Evolutionary conservation across 441 rosid genomes (phyloP).

Genomic region (Iberis amara): DNA sequence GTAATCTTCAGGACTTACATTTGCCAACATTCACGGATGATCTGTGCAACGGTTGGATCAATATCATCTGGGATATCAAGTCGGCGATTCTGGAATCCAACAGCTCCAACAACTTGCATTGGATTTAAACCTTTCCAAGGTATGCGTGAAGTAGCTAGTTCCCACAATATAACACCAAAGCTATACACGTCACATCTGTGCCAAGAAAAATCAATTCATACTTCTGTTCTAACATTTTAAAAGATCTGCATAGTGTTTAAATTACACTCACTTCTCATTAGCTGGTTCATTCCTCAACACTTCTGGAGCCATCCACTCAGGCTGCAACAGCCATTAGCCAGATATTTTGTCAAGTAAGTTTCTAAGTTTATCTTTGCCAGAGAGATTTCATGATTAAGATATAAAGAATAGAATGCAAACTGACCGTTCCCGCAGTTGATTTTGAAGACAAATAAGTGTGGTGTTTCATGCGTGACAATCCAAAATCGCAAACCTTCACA

Average conservation of each 20-base stretch:
- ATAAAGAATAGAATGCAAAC: constrained; percentile 7
- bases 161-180: constrained; percentile 98
- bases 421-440: constrained; percentile 97
- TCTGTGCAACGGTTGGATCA: constrained; percentile 68
- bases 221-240: constrained; percentile 7
- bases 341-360: constrained; percentile 13
- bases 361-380: constrained; percentile 4
- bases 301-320: constrained; percentile 99
- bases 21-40: constrained; percentile 85
- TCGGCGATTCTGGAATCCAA: constrained; percentile 88
- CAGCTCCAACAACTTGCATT: constrained; percentile 99
- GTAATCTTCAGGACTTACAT: constrained; percentile 42
- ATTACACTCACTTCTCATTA: constrained; percentile 77
- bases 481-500: constrained; percentile 98
- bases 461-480: constrained; percentile 90
- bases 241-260: constrained; percentile 1
- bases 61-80: constrained; percentile 76
- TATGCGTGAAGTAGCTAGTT: constrained; percentile 58
- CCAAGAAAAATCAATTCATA: constrained; percentile 26
- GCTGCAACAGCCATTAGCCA: constrained; percentile 49
- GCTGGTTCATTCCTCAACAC: constrained; percentile 96
- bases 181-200: constrained; percentile 97
- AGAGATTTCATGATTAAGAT: background rate
- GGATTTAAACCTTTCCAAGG: constrained; percentile 99
- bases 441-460: constrained; percentile 91